Conservation (phyloP, 148 eudicot species). For the Vaccinium darrowii region DNA sequence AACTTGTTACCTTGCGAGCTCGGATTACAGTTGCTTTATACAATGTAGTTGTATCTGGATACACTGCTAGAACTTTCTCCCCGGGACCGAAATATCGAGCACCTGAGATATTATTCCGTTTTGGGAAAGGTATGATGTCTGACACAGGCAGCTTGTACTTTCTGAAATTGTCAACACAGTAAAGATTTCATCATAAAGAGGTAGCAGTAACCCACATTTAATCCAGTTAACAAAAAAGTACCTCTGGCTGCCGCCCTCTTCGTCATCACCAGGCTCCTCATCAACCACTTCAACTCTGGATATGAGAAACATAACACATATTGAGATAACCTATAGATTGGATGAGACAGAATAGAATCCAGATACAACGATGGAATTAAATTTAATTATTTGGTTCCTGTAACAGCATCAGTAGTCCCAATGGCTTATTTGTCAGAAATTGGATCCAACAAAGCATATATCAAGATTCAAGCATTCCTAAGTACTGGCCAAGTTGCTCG, state of each 20-base stretch:
- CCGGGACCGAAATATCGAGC: constrained; percentile 74
- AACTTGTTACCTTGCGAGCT: constrained; percentile 61
- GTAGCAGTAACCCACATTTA: neutral
- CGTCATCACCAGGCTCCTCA: constrained; percentile 79
- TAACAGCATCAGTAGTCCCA: neutral
- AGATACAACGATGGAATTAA: neutral
- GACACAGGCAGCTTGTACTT: constrained; percentile 79
- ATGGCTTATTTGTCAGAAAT: neutral
- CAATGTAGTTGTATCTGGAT: constrained; percentile 90
- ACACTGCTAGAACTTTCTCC: constrained; percentile 85
- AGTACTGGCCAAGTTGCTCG: neutral
- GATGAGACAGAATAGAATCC: neutral
- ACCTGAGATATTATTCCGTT: constrained; percentile 60
- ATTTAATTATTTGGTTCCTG: neutral
- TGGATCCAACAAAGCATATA: neutral
- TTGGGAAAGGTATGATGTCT: constrained; percentile 91
- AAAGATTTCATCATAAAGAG: constrained; percentile 7
- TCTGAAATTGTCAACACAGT: constrained; percentile 35
- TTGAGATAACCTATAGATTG: neutral
- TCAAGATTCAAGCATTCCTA: neutral
- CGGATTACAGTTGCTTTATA: constrained; percentile 91
- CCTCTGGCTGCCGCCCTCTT: constrained; percentile 87
- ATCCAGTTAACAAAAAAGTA: constrained; percentile 15
- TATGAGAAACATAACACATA: neutral
- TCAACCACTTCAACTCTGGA: neutral